A percentile compares a stretch with the other conserved stretches of the same genome.
phyloP scores from a whole-genome alignment of 2,329 filamentous ascomycete genomes.

The Sclerotinia nivalis region DNA sequence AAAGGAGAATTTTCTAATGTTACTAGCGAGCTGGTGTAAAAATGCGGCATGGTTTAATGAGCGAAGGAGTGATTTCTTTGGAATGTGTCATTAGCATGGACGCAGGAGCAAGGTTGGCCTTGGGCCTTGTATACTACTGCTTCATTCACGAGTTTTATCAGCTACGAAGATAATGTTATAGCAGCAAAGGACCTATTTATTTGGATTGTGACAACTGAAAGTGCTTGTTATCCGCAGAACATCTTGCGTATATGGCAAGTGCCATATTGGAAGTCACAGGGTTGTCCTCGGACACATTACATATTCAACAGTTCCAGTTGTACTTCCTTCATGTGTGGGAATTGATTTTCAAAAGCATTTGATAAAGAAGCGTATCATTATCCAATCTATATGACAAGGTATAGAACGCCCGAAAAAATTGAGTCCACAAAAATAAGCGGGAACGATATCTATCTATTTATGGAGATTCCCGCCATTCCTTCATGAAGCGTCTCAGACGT shows the following conservation, averaged over 20 bases:
- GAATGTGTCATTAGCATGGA: conserved; percentile 40
- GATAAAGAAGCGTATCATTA: neutral
- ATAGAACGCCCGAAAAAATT: neutral
- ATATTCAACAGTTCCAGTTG: neutral
- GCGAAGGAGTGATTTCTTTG: conserved; percentile 31
- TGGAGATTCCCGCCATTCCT: neutral
- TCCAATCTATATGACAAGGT: neutral
- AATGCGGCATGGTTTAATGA: conserved; percentile 22
- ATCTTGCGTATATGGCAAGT: neutral
- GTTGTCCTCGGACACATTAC: neutral
- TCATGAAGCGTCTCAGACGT: neutral
- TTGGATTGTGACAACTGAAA: neutral
- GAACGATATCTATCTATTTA: neutral
- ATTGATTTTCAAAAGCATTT: neutral
- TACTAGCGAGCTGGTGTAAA: conserved; percentile 41
- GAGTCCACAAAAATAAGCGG: neutral
- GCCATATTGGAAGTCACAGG: neutral
- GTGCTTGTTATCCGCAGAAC: neutral
- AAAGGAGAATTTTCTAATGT: conserved; percentile 84
- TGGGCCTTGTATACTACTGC: conserved; percentile 39
- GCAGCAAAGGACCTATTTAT: neutral
- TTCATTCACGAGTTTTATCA: conserved; percentile 37
- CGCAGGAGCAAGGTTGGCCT: conserved; percentile 29
- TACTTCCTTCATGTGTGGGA: neutral
- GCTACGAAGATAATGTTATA: conserved; percentile 28